Percentiles rank a stretch among this genome's conserved stretches.
These are phyloP conservation scores for Parathielavia appendiculata DNA, from an alignment of 495 filamentous ascomycete genomes.

Conservation along the genomic window DNA sequence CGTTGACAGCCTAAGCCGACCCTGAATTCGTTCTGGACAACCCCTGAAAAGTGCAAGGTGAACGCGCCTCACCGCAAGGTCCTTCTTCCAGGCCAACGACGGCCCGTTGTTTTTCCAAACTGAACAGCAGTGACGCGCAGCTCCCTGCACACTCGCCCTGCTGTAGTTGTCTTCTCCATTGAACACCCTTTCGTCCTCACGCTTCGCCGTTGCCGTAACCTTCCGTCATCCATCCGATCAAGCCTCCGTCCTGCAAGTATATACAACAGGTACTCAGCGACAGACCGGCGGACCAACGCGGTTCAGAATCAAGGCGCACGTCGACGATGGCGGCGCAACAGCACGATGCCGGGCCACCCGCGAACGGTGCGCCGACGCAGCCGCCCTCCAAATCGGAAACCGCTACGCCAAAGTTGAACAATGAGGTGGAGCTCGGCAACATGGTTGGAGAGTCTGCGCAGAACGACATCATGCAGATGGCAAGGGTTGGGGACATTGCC, in stretches of 20 bases:
- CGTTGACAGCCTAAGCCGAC: background rate
- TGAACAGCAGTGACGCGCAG: constrained; percentile 1
- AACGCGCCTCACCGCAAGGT: constrained; percentile 3
- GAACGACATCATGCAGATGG: constrained; percentile 93
- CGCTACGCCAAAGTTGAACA: constrained; percentile 56
- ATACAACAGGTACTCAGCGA: background rate
- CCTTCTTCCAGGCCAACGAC: background rate
- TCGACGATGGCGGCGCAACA: constrained; percentile 26
- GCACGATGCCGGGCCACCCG: constrained; percentile 20
- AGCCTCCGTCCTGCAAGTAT: too few species aligned
- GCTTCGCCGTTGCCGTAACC: background rate
- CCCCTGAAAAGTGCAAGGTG: background rate
- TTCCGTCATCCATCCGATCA: background rate
- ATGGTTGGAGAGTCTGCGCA: constrained; percentile 53
- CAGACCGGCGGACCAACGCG: background rate
- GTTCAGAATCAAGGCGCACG: background rate
- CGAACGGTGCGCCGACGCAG: constrained; percentile 37
- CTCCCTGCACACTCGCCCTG: background rate
- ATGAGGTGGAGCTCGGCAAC: constrained; percentile 63
- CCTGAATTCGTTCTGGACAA: background rate
- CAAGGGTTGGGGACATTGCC: constrained; percentile 76
- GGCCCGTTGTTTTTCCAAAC: background rate
- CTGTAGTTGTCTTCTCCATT: background rate
- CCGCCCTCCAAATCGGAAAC: constrained; percentile 54
- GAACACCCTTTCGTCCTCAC: background rate